Base-by-base conservation (phyloP, 352 stramenopile genomes). In the Phytophthora parvispora region DNA sequence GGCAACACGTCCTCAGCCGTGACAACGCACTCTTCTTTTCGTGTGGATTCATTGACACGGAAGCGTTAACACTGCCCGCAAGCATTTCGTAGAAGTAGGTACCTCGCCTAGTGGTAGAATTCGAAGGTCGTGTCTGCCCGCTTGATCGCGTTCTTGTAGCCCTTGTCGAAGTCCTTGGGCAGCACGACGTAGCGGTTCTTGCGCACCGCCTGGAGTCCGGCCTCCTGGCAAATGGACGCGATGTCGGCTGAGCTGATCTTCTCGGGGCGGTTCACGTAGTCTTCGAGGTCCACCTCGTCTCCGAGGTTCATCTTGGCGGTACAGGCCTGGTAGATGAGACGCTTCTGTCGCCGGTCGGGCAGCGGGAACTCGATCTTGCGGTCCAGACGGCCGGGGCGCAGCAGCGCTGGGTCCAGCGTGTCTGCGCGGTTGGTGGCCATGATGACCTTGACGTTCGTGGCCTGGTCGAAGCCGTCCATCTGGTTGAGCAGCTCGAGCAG, bases 401-500 rank as follows among this genome's bases (percentile, higher is more conserved):
- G 85, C 57, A 99, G 86, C 27, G 98, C 98, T 32, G 98, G 98
- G 84, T 99, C 98, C 50, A 99, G 79, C 38, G 98, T 99, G 76
- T 99, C 98, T 15, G 97, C 96, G 9, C 98, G 91, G 85, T 99
- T 99, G 0, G 98, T 99, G 4, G 98, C 98, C 98, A 99, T 99
- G 73, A 99, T 99, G 32, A 99, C 97, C 88, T 99, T 99, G 74
- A 99, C 98, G 84, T 99, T 99, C 31, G 98, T 99, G 43, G 93
- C 97, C 81, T 99, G 98, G 84, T 99, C 98, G 67, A 99, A 99
- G 27, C 98, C 98, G 85, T 99, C 98, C 98, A 99, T 99, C 78
- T 99, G 98, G 87, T 99, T 99, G 12, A 99, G 84, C 45, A 99
- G 83, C 78, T 99, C 98, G n/a, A 99, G 89, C 63, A 99, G 78